A percentile compares a stretch with the other conserved stretches of the same genome.
These are phyloP conservation scores for Andrographis paniculata DNA, from an alignment of 305 asterid species.

Conservation along the genomic window DNA sequence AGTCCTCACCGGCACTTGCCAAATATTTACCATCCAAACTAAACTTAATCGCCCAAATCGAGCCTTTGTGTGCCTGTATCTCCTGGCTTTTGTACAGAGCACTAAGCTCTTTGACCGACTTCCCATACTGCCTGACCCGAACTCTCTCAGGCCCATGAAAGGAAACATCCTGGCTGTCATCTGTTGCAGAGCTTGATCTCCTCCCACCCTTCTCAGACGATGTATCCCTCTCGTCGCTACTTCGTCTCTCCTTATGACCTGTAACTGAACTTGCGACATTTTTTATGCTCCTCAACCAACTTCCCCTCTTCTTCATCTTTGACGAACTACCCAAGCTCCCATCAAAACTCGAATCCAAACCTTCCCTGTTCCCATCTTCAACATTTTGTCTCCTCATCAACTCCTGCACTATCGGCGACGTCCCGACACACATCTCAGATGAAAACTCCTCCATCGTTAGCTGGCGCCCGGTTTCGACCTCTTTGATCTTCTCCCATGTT, in stretches of 20 bases:
- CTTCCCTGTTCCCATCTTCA: conserved; percentile 63
- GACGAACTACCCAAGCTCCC: conserved; percentile 49
- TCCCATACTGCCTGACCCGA: conserved; percentile 86
- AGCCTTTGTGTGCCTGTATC: conserved; percentile 89
- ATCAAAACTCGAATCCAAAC: conserved; percentile 36
- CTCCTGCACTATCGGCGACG: conserved; percentile 95
- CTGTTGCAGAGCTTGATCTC: conserved; percentile 98
- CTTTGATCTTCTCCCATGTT: conserved; percentile 84
- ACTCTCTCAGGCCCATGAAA: conserved; percentile 90
- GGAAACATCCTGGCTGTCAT: conserved; percentile 89
- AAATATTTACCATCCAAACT: conserved; percentile 97
- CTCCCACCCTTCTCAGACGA: conserved; percentile 97
- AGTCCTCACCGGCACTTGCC: conserved; percentile 99
- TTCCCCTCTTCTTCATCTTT: conserved; percentile 57
- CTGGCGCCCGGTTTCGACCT: conserved; percentile 91
- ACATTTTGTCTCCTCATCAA: conserved; percentile 93
- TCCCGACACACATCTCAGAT: conserved; percentile 89
- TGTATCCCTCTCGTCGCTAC: conserved; percentile 96
- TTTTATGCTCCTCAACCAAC: conserved; percentile 77
- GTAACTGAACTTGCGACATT: conserved; percentile 78
- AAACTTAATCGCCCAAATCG: conserved; percentile 92
- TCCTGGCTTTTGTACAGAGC: conserved; percentile 90
- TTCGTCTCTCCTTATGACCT: conserved; percentile 67
- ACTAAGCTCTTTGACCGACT: conserved; percentile 77
- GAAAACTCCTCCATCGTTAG: conserved; percentile 93